Evolutionary conservation across 192 early-diverging fungal genomes (phyloP).

Genomic region (Coemansia guatemalensis): DNA sequence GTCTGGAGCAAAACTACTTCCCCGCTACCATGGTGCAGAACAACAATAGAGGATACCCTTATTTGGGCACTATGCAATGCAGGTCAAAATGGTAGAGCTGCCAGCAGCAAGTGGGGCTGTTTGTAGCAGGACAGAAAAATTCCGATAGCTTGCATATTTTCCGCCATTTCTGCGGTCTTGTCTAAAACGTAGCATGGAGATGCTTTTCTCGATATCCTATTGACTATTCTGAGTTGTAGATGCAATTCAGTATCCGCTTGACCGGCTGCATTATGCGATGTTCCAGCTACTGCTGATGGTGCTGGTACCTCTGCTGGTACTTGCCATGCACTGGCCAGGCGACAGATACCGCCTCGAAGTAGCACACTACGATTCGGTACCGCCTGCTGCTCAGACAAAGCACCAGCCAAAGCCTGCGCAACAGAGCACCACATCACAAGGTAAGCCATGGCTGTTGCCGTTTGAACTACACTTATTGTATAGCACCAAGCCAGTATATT

Average conservation of each 20-base stretch:
- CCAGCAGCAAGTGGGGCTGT: neutral
- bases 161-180: neutral
- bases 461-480: neutral
- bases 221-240: constrained; percentile 21
- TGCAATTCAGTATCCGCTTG: constrained; percentile 37
- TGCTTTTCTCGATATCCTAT: neutral
- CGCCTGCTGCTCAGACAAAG: neutral
- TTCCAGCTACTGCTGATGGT: constrained; percentile 41
- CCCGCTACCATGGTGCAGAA: neutral
- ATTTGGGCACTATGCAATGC: neutral
- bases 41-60: neutral
- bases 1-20: neutral
- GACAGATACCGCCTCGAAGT: neutral
- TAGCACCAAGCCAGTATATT: neutral
- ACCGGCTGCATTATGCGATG: constrained; percentile 45
- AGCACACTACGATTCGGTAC: neutral
- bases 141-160: neutral
- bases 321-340: neutral
- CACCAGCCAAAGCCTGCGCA: neutral
- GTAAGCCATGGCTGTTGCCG: neutral
- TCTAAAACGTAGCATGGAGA: neutral
- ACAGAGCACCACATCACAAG: neutral
- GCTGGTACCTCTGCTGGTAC: constrained; percentile 9
- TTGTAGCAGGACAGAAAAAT: too few relatives aligned
- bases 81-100: neutral